Conservation (phyloP, 306 rosid genomes). For the Citrullus amarus region DNA sequence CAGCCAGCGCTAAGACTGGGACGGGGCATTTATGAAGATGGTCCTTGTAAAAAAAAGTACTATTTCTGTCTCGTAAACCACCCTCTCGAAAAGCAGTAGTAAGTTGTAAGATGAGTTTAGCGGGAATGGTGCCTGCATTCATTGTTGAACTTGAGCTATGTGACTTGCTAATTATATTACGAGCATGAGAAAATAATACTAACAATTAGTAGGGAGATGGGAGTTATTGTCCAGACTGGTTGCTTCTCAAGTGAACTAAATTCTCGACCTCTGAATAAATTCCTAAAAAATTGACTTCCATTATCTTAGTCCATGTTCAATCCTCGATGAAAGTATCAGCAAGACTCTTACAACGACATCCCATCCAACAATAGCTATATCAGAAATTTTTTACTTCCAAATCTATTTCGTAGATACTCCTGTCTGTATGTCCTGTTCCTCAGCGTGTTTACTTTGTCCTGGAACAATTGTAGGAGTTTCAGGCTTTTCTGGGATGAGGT, state of each 20-base stretch:
- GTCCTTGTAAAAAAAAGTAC: conserved; percentile 61
- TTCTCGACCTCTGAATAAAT: background rate
- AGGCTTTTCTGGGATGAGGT: background rate
- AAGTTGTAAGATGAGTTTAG: conserved; percentile 85
- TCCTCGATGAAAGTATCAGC: background rate
- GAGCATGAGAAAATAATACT: background rate
- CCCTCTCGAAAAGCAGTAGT: conserved; percentile 86
- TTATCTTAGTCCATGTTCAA: background rate
- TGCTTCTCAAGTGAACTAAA: background rate
- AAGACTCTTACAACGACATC: background rate
- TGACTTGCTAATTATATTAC: background rate
- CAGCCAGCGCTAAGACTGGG: conserved; percentile 87
- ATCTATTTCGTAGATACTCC: background rate
- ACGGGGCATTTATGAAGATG: conserved; percentile 52
- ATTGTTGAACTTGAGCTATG: conserved; percentile 13
- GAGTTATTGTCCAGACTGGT: background rate
- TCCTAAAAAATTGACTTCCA: background rate
- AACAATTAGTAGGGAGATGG: background rate
- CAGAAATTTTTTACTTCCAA: background rate
- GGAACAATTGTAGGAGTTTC: background rate
- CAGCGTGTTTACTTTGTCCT: background rate
- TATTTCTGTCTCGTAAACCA: conserved; percentile 62
- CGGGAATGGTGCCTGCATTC: conserved; percentile 77
- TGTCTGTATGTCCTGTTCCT: background rate
- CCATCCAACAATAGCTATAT: background rate